Base-by-base conservation (phyloP, 2,329 filamentous ascomycete genomes). In the Rosellinia necatrix region DNA sequence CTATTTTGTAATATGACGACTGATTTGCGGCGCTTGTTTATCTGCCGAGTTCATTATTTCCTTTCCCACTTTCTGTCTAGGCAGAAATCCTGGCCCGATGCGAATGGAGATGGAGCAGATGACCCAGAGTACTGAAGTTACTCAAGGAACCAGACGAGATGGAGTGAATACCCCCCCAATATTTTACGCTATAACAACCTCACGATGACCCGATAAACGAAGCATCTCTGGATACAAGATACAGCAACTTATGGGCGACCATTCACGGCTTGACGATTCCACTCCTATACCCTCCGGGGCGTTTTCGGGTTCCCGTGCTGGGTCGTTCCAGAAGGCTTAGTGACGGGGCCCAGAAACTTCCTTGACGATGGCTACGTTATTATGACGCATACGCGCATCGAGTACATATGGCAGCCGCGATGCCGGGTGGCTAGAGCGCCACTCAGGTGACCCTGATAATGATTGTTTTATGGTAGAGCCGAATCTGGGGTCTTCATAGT, bases 301-400 rank as follows among this genome's bases (percentile, higher is more conserved):
- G 60, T 64, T 38, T 63, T 63, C 49, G 43, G 62, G 59, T 60
- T 64, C 54, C 60, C 53, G 10, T 59, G 58, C 54, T 43, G 44
- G n/a, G 60, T 60, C 60, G 59, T 58, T 43, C 32, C 34, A 59
- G 59, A 47, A 59, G 56, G 59, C 49, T 60, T 13, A 40, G 59
- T 50, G 32, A 52, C 35, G 54, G 60, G 56, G 48, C 64, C 59
- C 54, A 62, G 56, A 60, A 59, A 56, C 58, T 64, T 66, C 67
- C 64, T 66, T 72, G 63, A 72, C 66, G 70, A 72, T 69, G 69
- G 69, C 68, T 70, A 72, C 69, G 69, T 64, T 70, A 64, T 72
- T 71, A 72, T 69, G 70, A 72, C 66, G 69, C 69, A 70, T 63
- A 71, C 59, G 68, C 67, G 67, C 67, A 68, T 70, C 69, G 66